Evolutionary conservation across 331 rosid genomes (phyloP), one percentile per base, ranked within the genome.

Genomic region (Quercus tomentella): DNA sequence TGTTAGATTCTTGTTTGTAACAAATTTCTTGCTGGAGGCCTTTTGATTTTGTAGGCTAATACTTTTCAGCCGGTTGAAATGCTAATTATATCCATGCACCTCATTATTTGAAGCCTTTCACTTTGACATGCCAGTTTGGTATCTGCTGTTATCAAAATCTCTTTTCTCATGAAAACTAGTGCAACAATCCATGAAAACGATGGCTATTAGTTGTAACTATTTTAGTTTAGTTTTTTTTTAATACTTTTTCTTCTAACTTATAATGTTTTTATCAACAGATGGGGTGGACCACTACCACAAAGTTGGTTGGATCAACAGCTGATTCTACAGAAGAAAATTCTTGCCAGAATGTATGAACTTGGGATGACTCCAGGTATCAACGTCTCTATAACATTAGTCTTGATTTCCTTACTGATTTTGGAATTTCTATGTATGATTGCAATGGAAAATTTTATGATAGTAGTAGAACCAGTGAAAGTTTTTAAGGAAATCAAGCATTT

Each of bases 231-330:
- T 66, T 52, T 70, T 77, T 35, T 77, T 67, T 28, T 0, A 12
- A 49, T 10, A 49, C 70, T 10, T 10, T 60, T 14, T 4, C 0
- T 33, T 35, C n/a, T 25, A 26, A 33, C 5, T 45, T 6, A 35
- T 35, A 16, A 21, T 4, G 23, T 28, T 21, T 15, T 25, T 26
- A 75, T 82, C 56, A 49, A 23, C 85, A 92, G 97, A 75, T 92
- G 97, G 97, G 97, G 94, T 41, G 97, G 94, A 71, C 97, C 97
- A 70, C 83, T 92, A 70, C 93, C 94, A 56, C 93, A 90, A 76
- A 90, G 92, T 76, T 92, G 97, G 97, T 84, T 92, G 37, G 94
- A 90, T 82, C 91, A 90, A 79, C 97, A 90, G 79, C 88, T 89
- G 75, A 70, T 78, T 79, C 80, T 92, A 76, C 94, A 92, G 89